Conservation (phyloP, 495 filamentous ascomycete species). For the Aspergillus panamensis region DNA sequence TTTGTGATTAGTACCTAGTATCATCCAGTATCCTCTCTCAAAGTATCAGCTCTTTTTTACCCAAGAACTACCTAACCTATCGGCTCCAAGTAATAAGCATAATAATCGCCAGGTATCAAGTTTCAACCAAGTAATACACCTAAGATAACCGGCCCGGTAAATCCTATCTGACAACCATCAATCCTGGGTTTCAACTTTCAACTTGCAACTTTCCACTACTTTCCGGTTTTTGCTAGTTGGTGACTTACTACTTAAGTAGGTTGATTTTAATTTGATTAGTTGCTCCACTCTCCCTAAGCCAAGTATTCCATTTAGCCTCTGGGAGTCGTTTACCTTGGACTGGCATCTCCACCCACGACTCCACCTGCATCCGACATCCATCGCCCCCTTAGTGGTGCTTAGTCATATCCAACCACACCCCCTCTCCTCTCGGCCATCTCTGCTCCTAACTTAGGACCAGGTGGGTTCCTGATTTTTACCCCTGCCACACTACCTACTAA, state of each 20-base stretch:
- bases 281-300: too few species aligned
- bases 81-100: neutral
- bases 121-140: constrained; percentile 2
- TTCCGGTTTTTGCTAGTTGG: too few species aligned
- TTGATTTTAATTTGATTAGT: too few species aligned
- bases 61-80: too few species aligned
- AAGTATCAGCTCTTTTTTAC: too few species aligned
- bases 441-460: too few species aligned
- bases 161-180: neutral
- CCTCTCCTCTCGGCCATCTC: neutral
- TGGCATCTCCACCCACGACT: neutral
- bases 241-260: too few species aligned
- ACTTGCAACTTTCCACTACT: neutral
- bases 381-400: neutral
- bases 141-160: neutral
- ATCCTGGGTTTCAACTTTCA: neutral
- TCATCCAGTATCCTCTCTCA: neutral
- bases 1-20: neutral
- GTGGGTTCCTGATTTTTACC: neutral
- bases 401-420: neutral
- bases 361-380: neutral
- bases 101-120: neutral
- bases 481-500: neutral
- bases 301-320: too few species aligned
- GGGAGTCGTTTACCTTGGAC: neutral